Evolutionary conservation across 257 asterid species (phyloP), one percentile per base, ranked within the genome.

Genomic region (Solanum neorickii): DNA sequence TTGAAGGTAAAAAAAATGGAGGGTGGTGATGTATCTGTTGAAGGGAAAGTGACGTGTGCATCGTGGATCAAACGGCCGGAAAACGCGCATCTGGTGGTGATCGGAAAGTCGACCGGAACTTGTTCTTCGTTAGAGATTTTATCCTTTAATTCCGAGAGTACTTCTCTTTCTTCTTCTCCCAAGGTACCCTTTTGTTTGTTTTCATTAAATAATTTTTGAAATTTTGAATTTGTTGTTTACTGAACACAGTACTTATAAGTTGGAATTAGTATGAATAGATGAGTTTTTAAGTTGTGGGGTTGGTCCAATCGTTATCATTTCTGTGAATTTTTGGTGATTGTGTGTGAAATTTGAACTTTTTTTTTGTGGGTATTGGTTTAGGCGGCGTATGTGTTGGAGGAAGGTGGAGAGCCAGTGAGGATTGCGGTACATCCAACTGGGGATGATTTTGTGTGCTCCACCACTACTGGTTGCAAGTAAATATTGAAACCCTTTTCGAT

Each of bases 51-150:
- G 88, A 93, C 94, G 49, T 93, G 95, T 87, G 93, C 98, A 59
- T 87, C 94, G 88, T 97, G 99, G 99, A 96, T 97, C 89, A 92
- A 94, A 88, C 94, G 99, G 91, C 99, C 99, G 88, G 99, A 96
- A 60, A 96, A 96, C 90, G 94, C 90, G 76, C 98, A 97, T 85
- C 91, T 97, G 87, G 97, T 91, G 83, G 94, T 90, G 66, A 91
- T 97, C 76, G 99, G 97, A 12, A 97, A 95, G 91, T 91, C 96
- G 37, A 89, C 49, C 33, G 21, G 59, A 20, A 85, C 84, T 37
- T 95, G 94, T 21, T 89, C 98, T 23, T 91, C 95, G 72, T 91
- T 97, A 86, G 97, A 97, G 93, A 91, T 97, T 60, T 96, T 94
- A 94, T 92, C 99, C 35, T 97, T 87, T 87, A 96, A 97, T 90